Evolutionary conservation across 2,329 filamentous ascomycete species (phyloP).

Genomic region (Cercospora sesami): DNA sequence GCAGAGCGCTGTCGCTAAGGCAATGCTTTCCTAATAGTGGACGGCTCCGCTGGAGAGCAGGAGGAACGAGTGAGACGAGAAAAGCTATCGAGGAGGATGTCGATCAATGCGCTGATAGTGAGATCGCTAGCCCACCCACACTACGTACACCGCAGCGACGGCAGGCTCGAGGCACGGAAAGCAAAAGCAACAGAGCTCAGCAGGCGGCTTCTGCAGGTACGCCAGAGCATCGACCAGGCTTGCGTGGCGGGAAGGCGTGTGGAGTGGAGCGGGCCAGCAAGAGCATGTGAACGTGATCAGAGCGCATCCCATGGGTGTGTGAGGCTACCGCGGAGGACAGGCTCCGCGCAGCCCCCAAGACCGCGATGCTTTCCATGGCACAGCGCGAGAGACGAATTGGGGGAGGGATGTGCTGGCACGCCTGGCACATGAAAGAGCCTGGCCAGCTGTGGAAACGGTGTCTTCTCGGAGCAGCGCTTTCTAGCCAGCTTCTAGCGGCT

Average conservation of each 20-base stretch:
- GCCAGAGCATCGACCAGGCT: constrained; percentile 5
- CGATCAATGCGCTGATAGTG: neutral
- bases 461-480: constrained; percentile 3
- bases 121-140: neutral
- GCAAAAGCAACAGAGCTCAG: neutral
- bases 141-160: neutral
- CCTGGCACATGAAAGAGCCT: constrained; percentile 9
- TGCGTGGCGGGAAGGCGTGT: constrained; percentile 1
- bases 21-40: neutral
- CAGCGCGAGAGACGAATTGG: neutral
- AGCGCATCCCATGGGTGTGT: neutral
- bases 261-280: neutral
- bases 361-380: neutral
- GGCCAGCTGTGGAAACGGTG: constrained; percentile 1
- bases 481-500: constrained; percentile 9
- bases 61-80: neutral
- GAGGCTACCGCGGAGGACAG: neutral
- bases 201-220: constrained; percentile 4
- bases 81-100: neutral
- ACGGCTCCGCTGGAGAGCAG: neutral
- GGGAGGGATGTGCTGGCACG: neutral
- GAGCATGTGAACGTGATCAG: constrained; percentile 7
- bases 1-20: constrained; percentile 1
- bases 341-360: neutral
- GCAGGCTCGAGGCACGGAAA: neutral